Evolutionary conservation across 257 asterid genomes (phyloP), one percentile per base, ranked within the genome.

Genomic region (Solanum virginianum): DNA sequence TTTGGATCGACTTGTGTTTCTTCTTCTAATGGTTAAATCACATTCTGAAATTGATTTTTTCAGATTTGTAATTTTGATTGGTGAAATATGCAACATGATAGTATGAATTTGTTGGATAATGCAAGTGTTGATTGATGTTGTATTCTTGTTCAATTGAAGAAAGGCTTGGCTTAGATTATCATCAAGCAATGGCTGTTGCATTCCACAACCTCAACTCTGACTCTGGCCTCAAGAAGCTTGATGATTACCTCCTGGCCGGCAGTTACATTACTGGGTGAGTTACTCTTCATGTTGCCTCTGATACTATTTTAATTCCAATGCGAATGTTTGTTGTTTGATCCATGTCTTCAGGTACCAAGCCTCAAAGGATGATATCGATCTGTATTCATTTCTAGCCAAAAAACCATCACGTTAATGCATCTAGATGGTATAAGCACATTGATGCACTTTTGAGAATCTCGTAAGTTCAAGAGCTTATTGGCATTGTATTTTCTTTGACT

Each of bases 191-290:
- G 99, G 98, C 93, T 16, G 94, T 93, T 84, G 72, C 93, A 77
- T 93, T 93, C 77, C 13, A 72, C 89, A 92, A 91, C 82, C 91
- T 93, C 65, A 84, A 86, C 41, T 91, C 93, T 1, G 91, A 84
- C 3, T 86, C 97, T 80, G 98, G 98, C 59, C 92, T 94, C 86
- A 92, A 94, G 93, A 95, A 94, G 90, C 97, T 96, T 63, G 98
- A 96, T 82, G 98, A 93, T 18, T 93, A 89, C 91, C 98, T 96
- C 59, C 81, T 96, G 80, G 87, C 93, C 18, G 95, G 97, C 83
- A 96, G 99, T 90, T 96, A 95, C 88, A 92, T 36, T 36, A 32
- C n/a, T n/a, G n/a, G n/a, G n/a, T n/a, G n/a, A n/a, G n/a, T n/a
- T 29, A 29, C 36, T 36, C 41, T 36, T 36, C 6, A 36, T 63